Conservation (phyloP, 345 rosid genomes). For the Chamaenerion angustifolium region DNA sequence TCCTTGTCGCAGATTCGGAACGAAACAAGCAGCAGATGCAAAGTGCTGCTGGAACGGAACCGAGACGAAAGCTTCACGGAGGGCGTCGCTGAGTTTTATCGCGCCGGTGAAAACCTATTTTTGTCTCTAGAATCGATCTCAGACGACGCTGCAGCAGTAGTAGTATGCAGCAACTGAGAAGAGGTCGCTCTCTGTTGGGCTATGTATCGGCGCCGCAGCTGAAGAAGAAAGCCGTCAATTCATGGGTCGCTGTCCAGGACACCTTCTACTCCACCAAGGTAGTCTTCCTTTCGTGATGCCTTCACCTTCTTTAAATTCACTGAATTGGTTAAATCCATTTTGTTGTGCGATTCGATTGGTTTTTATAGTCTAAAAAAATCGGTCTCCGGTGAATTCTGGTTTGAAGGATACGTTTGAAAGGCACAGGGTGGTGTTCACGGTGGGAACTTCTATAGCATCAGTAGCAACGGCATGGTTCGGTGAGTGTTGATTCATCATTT, state of each 20-base stretch:
- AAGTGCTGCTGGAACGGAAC: no score
- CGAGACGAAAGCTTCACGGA: no score
- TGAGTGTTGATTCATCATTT: constrained; percentile 15
- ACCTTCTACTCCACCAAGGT: constrained; percentile 77
- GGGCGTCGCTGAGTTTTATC: no score
- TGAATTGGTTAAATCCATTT: not conserved
- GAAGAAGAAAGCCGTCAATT: constrained; percentile 57
- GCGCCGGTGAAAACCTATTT: no score
- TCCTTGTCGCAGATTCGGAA: no score
- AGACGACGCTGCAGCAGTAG: not conserved
- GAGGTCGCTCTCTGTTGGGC: constrained; percentile 35
- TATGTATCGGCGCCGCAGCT: constrained; percentile 31
- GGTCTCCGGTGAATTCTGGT: not conserved
- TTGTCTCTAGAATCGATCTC: not conserved
- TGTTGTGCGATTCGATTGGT: not conserved
- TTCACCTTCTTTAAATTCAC: not conserved
- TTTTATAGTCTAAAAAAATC: not conserved
- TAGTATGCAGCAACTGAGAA: constrained; percentile 53
- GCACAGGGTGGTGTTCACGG: constrained; percentile 70
- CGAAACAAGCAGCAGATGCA: no score
- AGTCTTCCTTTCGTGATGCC: not conserved
- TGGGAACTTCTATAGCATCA: constrained; percentile 87
- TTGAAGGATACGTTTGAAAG: constrained; percentile 74
- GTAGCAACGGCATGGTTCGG: constrained; percentile 91
- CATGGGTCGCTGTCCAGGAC: constrained; percentile 71